Base-by-base conservation (phyloP, 192 early-diverging fungal species). In the Coemansia sp. region DNA sequence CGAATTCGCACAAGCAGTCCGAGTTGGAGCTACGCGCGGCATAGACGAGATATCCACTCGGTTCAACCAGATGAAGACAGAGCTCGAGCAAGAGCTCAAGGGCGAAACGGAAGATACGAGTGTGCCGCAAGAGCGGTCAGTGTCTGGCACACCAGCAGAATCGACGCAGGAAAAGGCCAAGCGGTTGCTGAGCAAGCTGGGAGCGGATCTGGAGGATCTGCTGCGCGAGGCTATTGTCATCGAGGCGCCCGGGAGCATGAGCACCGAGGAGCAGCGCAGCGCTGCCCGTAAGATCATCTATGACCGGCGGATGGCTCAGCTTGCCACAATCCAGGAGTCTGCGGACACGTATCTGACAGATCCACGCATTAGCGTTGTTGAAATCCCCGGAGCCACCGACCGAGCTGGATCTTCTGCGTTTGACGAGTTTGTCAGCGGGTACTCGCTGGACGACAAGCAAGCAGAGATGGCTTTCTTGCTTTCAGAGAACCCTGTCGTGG, bases 181-280 rank as follows among this genome's bases (percentile, higher is more conserved):
- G 60, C 53, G 67, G 6, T 24, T 80, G 63, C 37, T 74, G 63
- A 50, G 37, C 52, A 60, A 48, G 22, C 55, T 74, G 8, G 77
- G 77, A 4, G 36, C 52, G 8, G 72, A 80, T 24, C 61, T 80
- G 5, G 77, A 80, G 46, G 72, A 74, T 24, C 58, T 80, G 0
- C 18, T 74, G 26, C 66, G 72, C 34, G 72, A 74, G 11, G 77
- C 77, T 27, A 74, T 80, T 33, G 72, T 80, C 19, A 80, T 80
- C 24, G 77, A 80, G 48, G 72, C 77, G 1, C 77, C 77, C 0
- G 65, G 62, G 1, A 73, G 63, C 53, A 74, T 72, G 0, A 73
- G 63, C 57, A 74, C 76, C 2, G 63, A 69, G 58, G 71, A 80
- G 58, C 71, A 80, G 44, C 56, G 39, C 2, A 42, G 32, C 3